phyloP scores from a whole-genome alignment of 1,284 basidiomycete genomes.

The Tilletiaria anomala region DNA sequence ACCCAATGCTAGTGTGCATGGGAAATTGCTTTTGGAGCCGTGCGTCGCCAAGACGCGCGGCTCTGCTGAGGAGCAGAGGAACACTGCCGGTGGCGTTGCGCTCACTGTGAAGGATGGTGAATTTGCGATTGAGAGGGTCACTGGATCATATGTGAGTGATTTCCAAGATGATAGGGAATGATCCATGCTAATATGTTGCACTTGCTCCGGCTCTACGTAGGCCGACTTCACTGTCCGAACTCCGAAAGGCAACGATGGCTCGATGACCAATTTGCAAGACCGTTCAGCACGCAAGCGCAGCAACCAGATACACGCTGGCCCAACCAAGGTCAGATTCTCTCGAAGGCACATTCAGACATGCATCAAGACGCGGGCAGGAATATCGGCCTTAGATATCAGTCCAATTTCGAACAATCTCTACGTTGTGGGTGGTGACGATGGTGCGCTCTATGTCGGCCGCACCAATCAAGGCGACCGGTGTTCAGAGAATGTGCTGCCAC shows the following conservation, averaged over 20 bases:
- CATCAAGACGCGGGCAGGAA: slow-evolving; percentile 7
- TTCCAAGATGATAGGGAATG: background rate
- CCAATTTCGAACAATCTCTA: slow-evolving; percentile 10
- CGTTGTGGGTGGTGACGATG: slow-evolving; percentile 17
- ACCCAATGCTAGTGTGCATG: slow-evolving; percentile 14
- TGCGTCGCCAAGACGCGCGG: slow-evolving; percentile 48
- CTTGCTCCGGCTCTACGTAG: slow-evolving; percentile 3
- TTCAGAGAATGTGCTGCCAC: no score
- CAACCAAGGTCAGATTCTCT: slow-evolving; percentile 3
- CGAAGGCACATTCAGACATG: slow-evolving; percentile 11
- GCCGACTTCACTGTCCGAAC: slow-evolving; percentile 3
- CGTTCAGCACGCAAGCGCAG: slow-evolving; percentile 1
- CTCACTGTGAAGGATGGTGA: slow-evolving; percentile 5
- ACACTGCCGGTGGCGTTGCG: slow-evolving; percentile 1
- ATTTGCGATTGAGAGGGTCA: slow-evolving; percentile 6
- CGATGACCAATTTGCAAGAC: background rate
- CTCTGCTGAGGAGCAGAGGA: slow-evolving; percentile 6
- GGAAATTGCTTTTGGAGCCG: slow-evolving; percentile 26
- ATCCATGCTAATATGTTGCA: background rate
- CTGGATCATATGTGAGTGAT: slow-evolving; percentile 1
- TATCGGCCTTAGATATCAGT: slow-evolving; percentile 13
- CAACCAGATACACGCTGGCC: slow-evolving; percentile 3
- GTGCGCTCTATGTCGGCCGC: slow-evolving; percentile 10
- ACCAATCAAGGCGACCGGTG: no score
- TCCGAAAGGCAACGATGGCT: background rate